These are phyloP conservation scores for Umbelopsis sp. DNA, from an alignment of 192 early-diverging fungal genomes.

Conservation along the genomic window DNA sequence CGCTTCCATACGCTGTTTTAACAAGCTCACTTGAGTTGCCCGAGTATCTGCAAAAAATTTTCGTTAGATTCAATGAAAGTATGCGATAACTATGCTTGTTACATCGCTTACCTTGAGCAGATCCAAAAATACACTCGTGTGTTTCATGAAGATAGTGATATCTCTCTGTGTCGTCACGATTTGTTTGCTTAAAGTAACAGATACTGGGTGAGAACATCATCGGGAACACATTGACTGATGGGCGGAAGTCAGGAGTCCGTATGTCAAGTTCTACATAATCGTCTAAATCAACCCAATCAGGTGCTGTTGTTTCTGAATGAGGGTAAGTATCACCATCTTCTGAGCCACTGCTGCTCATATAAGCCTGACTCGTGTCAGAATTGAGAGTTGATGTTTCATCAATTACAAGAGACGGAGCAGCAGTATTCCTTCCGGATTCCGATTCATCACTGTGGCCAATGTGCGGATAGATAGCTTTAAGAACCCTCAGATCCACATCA, in stretches of 20 bases:
- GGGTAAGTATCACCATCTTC: slow-evolving; percentile 14
- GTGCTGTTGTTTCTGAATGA: slow-evolving; percentile 16
- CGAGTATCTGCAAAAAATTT: slow-evolving; percentile 48
- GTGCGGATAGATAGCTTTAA: slow-evolving; percentile 26
- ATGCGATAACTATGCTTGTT: slow-evolving; percentile 1
- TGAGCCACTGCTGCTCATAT: neutral
- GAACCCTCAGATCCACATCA: slow-evolving; percentile 42
- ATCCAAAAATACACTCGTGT: slow-evolving; percentile 46
- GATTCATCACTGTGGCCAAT: neutral
- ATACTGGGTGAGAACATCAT: slow-evolving; percentile 65
- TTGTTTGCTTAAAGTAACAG: slow-evolving; percentile 49
- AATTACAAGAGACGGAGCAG: neutral
- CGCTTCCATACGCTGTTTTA: slow-evolving; percentile 55
- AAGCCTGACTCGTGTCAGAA: neutral
- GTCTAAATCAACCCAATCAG: slow-evolving; percentile 55
- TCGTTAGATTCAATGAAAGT: neutral
- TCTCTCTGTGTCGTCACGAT: slow-evolving; percentile 39
- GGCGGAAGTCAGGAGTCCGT: slow-evolving; percentile 34
- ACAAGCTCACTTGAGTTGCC: slow-evolving; percentile 57
- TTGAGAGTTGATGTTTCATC: slow-evolving; percentile 14
- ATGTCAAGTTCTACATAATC: slow-evolving; percentile 55
- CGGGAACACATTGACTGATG: slow-evolving; percentile 49
- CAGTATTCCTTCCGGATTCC: neutral
- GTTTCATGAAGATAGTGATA: slow-evolving; percentile 41
- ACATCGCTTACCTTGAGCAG: slow-evolving; percentile 39